phyloP scores from a whole-genome alignment of 73 alveolate genomes.

The Paramecium primaurelia region DNA sequence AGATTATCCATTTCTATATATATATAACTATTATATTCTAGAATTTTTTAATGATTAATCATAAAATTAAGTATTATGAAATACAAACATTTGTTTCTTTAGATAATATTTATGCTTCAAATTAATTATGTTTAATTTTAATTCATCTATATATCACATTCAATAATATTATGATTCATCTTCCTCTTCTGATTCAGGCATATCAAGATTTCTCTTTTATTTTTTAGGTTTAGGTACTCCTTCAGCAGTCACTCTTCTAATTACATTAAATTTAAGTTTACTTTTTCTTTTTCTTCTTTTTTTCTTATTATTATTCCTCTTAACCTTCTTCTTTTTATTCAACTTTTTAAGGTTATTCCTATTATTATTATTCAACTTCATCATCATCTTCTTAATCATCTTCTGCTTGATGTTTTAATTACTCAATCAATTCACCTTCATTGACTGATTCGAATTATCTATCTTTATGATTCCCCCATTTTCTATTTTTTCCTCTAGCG shows the following conservation, averaged over 20 bases:
- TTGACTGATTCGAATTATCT: slow-evolving; percentile 25
- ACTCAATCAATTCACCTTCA: neutral
- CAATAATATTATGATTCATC: slow-evolving; percentile 44
- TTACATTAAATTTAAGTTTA: neutral
- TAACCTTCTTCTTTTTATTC: neutral
- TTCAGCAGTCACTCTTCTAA: neutral
- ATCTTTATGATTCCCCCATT: slow-evolving; percentile 47
- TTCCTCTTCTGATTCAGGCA: slow-evolving; percentile 49
- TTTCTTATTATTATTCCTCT: neutral
- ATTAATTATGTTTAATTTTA: neutral
- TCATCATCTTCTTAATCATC: neutral
- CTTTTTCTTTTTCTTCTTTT: slow-evolving; percentile 31
- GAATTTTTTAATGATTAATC: neutral
- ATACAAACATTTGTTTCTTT: neutral
- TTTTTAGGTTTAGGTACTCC: neutral
- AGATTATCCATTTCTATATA: neutral
- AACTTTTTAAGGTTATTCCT: neutral
- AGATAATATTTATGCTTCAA: neutral
- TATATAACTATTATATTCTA: neutral
- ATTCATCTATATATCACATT: neutral
- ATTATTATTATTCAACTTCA: neutral
- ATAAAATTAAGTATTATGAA: neutral
- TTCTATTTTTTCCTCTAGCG: slow-evolving; percentile 48
- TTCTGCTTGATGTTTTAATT: neutral
- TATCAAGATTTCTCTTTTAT: slow-evolving; percentile 34